Evolutionary conservation across 306 rosid species (phyloP), one percentile per base, ranked within the genome.

Genomic region (Dalbergia cochinchinensis): DNA sequence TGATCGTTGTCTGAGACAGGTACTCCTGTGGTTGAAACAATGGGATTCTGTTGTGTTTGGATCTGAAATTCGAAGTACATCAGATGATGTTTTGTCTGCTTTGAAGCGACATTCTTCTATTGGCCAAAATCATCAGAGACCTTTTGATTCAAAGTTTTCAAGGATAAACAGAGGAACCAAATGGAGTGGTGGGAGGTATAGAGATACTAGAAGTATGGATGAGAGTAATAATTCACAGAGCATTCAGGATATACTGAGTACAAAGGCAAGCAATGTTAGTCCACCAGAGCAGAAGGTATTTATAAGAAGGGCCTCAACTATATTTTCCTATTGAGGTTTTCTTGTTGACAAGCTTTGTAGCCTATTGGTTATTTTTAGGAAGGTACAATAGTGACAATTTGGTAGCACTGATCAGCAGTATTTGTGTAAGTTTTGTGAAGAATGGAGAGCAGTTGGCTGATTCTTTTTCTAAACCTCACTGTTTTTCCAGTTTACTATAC

Each of bases 31-130:
- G 99, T 83, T 92, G 73, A 95, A 95, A 85, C 97, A 90, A 63
- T 95, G 97, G 99, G 99, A 95, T 80, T 87, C 98, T 67, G 61
- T 78, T 67, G 99, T 95, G 62, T 95, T 88, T 89, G 96, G 98
- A 80, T 91, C 97, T 79, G 94, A 89, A 80, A 89, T 95, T 80
- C 91, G 94, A 82, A 91, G 85, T 75, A 95, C 98, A 34, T 84
- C 98, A 62, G 93, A 87, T 33, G 97, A 95, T 34, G 96, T 95
- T 79, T 83, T 95, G 83, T 89, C 94, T 84, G 90, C 98, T 59
- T 84, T 95, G 88, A 92, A 88, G 85, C 86, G 95, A 55, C 99
- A 95, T 90, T 89, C 95, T 72, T 82, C 97, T 65, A 37, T 78
- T 63, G 77, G 86, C 81, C 97, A 94, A 68, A 87, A 87, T 77